phyloP scores from a whole-genome alignment of 805 yeast genomes.

The Zygoascus bituminiphila region DNA sequence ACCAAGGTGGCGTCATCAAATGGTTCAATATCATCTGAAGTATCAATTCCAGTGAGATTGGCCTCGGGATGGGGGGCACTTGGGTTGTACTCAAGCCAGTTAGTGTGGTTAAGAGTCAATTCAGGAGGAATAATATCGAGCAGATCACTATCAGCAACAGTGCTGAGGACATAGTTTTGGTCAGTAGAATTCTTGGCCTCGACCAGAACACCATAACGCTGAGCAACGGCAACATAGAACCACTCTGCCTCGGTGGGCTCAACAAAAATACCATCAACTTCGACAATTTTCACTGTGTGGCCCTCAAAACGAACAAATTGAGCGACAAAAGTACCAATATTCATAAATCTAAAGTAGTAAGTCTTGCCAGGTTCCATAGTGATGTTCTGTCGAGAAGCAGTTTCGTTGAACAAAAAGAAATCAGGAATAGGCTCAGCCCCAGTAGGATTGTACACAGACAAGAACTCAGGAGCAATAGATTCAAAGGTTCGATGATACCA shows the following conservation, averaged over 20 bases:
- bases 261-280: constrained; percentile 84
- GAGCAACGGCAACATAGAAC: constrained; percentile 82
- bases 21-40: constrained; percentile 39
- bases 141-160: constrained; percentile 73
- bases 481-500: constrained; percentile 74
- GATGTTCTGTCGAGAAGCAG: constrained; percentile 40
- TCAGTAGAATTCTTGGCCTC: constrained; percentile 57
- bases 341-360: constrained; percentile 70
- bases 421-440: constrained; percentile 98
- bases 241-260: constrained; percentile 62
- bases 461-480: constrained; percentile 44
- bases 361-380: constrained; percentile 76
- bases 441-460: constrained; percentile 78
- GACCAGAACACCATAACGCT: constrained; percentile 76
- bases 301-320: constrained; percentile 85
- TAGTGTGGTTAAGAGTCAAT: constrained; percentile 64
- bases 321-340: constrained; percentile 86
- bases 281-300: constrained; percentile 79
- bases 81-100: constrained; percentile 53
- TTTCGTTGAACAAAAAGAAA: constrained; percentile 68
- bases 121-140: constrained; percentile 65
- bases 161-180: constrained; percentile 74
- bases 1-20: constrained; percentile 72
- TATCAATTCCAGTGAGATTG: constrained; percentile 25
- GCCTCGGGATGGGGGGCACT: constrained; percentile 39